Conservation (phyloP, 2,329 filamentous ascomycete genomes). For the Ceratocystis ficicola region DNA sequence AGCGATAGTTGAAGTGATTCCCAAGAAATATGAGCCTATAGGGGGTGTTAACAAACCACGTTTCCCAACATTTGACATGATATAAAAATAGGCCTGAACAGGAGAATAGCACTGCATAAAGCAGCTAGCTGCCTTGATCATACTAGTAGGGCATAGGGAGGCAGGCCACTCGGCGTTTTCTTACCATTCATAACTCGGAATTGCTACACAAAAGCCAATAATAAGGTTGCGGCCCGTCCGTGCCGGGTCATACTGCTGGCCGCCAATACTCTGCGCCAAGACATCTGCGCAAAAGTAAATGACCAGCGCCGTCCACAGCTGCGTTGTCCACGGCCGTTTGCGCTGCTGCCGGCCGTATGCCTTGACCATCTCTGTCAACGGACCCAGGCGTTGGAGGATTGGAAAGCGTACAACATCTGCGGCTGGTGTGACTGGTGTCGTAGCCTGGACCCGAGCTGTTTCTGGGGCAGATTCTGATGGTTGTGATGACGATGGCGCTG, state of each 20-base stretch:
- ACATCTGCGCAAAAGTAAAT: slow-evolving; percentile 72
- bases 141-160: neutral
- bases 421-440: neutral
- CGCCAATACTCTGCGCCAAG: slow-evolving; percentile 58
- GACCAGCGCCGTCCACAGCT: slow-evolving; percentile 60
- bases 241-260: slow-evolving; percentile 51
- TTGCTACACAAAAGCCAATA: slow-evolving; percentile 55
- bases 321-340: slow-evolving; percentile 63
- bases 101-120: neutral
- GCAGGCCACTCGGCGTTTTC: slow-evolving; percentile 24
- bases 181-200: slow-evolving; percentile 71
- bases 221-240: slow-evolving; percentile 59
- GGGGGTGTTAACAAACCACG: neutral
- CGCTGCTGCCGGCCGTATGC: slow-evolving; percentile 61
- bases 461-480: neutral
- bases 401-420: slow-evolving; percentile 23
- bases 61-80: neutral
- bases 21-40: slow-evolving; percentile 67
- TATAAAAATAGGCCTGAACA: neutral
- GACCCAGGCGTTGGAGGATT: slow-evolving; percentile 47
- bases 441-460: neutral
- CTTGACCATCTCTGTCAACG: slow-evolving; percentile 40
- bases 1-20: slow-evolving; percentile 71
- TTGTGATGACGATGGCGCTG: neutral
- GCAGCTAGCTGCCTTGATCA: neutral